These are phyloP conservation scores for Corynascus novoguineensis DNA, from an alignment of 495 filamentous ascomycete genomes.

Conservation along the genomic window DNA sequence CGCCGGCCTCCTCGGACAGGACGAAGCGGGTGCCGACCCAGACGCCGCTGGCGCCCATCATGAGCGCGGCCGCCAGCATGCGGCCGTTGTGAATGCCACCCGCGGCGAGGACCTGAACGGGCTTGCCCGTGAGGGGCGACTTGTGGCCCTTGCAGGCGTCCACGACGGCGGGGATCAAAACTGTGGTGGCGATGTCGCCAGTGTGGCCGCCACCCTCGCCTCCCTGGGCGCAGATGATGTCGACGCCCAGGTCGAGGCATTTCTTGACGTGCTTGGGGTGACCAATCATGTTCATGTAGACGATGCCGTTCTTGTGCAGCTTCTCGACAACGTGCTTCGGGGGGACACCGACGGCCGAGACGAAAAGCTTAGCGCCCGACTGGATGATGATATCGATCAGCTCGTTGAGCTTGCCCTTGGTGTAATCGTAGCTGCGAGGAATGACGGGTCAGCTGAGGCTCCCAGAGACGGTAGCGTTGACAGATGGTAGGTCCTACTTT, in stretches of 20 bases:
- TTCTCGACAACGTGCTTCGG: conserved; percentile 82
- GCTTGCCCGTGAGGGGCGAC: conserved; percentile 77
- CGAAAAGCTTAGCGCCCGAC: conserved; percentile 84
- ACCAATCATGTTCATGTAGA: conserved; percentile 99
- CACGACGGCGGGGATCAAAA: conserved; percentile 79
- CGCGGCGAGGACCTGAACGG: conserved; percentile 87
- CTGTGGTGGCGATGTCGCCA: conserved; percentile 64
- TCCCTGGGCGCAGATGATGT: conserved; percentile 83
- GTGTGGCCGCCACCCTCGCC: conserved; percentile 81
- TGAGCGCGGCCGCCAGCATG: conserved; percentile 80
- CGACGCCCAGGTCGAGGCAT: conserved; percentile 81
- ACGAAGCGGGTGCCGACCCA: conserved; percentile 98
- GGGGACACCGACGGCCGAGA: conserved; percentile 92
- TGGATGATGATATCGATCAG: conserved; percentile 90
- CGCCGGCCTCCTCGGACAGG: conserved; percentile 86
- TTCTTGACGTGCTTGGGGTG: conserved; percentile 98
- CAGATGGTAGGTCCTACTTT: conserved; percentile 57
- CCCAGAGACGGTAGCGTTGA: not conserved
- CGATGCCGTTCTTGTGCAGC: conserved; percentile 77
- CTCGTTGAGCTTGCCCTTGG: conserved; percentile 93
- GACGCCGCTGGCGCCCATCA: conserved; percentile 86
- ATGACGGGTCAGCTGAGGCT: conserved; percentile 10
- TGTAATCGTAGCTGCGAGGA: conserved; percentile 86
- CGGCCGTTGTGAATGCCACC: conserved; percentile 93
- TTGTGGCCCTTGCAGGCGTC: conserved; percentile 74